Evolutionary conservation across 2,329 filamentous ascomycete genomes (phyloP).

Genomic region (Tolypocladium amazonense): DNA sequence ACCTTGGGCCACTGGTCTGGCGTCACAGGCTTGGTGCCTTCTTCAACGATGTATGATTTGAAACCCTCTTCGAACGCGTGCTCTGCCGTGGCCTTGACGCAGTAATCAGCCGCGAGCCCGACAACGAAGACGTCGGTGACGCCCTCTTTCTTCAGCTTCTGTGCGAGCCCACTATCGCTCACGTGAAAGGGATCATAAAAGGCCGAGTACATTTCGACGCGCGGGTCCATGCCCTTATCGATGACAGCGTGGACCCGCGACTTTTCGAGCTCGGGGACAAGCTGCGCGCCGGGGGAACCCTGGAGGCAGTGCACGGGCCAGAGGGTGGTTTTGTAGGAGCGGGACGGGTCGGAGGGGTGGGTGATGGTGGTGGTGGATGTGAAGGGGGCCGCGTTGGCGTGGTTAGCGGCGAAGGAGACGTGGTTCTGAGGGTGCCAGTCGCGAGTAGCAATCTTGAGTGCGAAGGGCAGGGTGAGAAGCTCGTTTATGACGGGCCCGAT

Average conservation of each 20-base stretch:
- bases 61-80: slow-evolving; percentile 72
- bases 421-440: slow-evolving; percentile 82
- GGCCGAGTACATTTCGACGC: slow-evolving; percentile 88
- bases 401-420: slow-evolving; percentile 81
- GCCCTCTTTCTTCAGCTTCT: slow-evolving; percentile 39
- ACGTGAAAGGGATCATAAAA: slow-evolving; percentile 74
- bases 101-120: slow-evolving; percentile 82
- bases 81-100: slow-evolving; percentile 71
- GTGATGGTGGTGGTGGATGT: slow-evolving; percentile 50
- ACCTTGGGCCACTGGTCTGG: slow-evolving; percentile 44
- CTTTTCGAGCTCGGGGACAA: slow-evolving; percentile 61
- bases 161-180: slow-evolving; percentile 52
- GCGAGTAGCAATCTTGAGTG: slow-evolving; percentile 71
- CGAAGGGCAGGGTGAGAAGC: slow-evolving; percentile 63
- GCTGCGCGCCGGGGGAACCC: slow-evolving; percentile 56
- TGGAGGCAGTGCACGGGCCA: slow-evolving; percentile 92
- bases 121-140: slow-evolving; percentile 78
- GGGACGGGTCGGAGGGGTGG: slow-evolving; percentile 53
- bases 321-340: slow-evolving; percentile 56
- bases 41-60: slow-evolving; percentile 62
- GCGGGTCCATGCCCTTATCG: slow-evolving; percentile 64
- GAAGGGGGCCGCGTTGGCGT: slow-evolving; percentile 58
- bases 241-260: slow-evolving; percentile 53
- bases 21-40: slow-evolving; percentile 68
- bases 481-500: slow-evolving; percentile 63